Base-by-base conservation (phyloP, 1,284 basidiomycete genomes). In the Salmacisia buchloeana region DNA sequence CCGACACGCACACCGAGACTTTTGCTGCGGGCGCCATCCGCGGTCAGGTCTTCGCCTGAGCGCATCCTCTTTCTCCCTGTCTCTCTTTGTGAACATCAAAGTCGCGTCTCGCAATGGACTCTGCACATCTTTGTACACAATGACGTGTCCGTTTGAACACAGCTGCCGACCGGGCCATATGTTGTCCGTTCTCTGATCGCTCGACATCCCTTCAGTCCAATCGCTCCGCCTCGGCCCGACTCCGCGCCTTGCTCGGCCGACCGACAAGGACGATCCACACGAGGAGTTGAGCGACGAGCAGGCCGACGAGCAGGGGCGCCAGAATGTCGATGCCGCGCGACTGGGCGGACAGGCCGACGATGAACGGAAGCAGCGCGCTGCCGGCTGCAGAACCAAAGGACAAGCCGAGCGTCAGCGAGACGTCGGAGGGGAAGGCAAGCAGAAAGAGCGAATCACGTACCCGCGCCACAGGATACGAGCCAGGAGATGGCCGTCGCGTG, bases 401-500 rank as follows among this genome's bases (percentile, higher is more conserved):
- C n/a, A n/a, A n/a, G n/a, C n/a, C n/a, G n/a, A n/a, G n/a, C n/a
- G n/a, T n/a, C n/a, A n/a, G n/a, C n/a, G n/a, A n/a, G n/a, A n/a
- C n/a, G n/a, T n/a, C n/a, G n/a, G n/a, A n/a, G n/a, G n/a, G n/a
- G n/a, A n/a, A n/a, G n/a, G n/a, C n/a, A n/a, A n/a, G n/a, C n/a
- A n/a, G n/a, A n/a, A n/a, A n/a, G n/a, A n/a, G n/a, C n/a, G n/a
- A n/a, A n/a, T n/a, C n/a, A n/a, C n/a, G n/a, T n/a, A n/a, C n/a
- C n/a, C n/a, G n/a, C 61, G 2, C 66, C 69, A 34, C 68, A 67
- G 0, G 63, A 63, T 15, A 66, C 62, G 39, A 74, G 65, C 56
- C 69, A 70, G 29, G 65, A 63, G 52, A 74, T 64, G 2, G 70
- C 70, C 2, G 70, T 58, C 1, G 72, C 69, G 29, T 73, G 59